A percentile compares a stretch with the other conserved stretches of the same genome.
Conservation (phyloP, 371 early-diverging fungal species). For the Syncephalis fuscata region DNA sequence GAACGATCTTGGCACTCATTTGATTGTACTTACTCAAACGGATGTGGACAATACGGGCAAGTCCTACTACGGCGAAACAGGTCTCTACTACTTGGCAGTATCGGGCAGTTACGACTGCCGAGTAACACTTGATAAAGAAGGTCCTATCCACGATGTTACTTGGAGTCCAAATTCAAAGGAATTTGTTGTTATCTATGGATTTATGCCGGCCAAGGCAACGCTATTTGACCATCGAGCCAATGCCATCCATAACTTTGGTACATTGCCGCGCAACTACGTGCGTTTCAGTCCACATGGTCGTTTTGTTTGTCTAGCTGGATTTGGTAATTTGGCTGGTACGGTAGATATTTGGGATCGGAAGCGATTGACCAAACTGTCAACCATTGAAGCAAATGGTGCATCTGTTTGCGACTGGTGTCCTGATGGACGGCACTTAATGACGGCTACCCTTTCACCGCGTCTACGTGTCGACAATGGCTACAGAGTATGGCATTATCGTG, state of each 20-base stretch:
- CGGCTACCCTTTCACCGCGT: conserved; percentile 81
- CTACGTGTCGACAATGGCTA: conserved; percentile 95
- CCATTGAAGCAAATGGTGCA: conserved; percentile 66
- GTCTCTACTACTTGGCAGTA: conserved; percentile 76
- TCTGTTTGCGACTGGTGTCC: conserved; percentile 83
- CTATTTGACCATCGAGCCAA: conserved; percentile 83
- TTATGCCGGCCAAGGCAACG: conserved; percentile 81
- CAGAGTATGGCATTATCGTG: conserved; percentile 91
- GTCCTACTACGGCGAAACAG: conserved; percentile 95
- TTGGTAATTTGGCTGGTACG: conserved; percentile 90
- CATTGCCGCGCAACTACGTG: conserved; percentile 73
- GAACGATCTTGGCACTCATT: conserved; percentile 42
- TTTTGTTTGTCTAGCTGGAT: conserved; percentile 73
- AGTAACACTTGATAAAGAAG: conserved; percentile 70
- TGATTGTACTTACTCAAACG: conserved; percentile 45
- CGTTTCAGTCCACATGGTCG: conserved; percentile 82
- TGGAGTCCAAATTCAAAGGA: conserved; percentile 92
- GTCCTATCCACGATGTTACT: conserved; percentile 88
- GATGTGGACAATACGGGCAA: conserved; percentile 90
- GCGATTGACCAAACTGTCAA: conserved; percentile 56
- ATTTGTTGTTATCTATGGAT: conserved; percentile 86
- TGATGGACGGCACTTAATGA: conserved; percentile 79
- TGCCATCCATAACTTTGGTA: conserved; percentile 68
- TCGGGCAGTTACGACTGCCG: conserved; percentile 88
- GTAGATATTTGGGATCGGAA: conserved; percentile 86